Evolutionary conservation across 1,284 basidiomycete species (phyloP), one percentile per base, ranked within the genome.

Genomic region (Pyrrhoderma lamaoense): DNA sequence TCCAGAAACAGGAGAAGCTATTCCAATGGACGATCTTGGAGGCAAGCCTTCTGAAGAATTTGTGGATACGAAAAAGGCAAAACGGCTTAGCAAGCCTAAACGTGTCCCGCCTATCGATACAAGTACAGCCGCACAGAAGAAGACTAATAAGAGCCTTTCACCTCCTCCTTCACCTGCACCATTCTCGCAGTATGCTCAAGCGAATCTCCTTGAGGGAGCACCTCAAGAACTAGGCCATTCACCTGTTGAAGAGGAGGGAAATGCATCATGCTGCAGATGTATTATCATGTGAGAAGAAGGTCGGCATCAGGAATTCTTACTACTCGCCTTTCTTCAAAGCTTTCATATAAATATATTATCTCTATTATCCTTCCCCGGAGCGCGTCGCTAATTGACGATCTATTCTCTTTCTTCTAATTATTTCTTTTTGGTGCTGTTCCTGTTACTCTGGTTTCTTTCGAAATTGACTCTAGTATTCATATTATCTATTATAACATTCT

Each of bases 111-210:
- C 55, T 4, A 44, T 53, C 53, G 18, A 51, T 48, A 23, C 9
- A 9, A 39, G 27, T 42, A 43, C 18, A 8, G 35, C 44, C n/a
- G 34, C 47, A 45, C 9, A 51, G 36, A 40, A 47, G 9, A 25
- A 11, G 34, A 51, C 59, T 57, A 56, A 48, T 34, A 31, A 11
- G 5, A 11, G 27, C 11, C 5, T 5, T 42, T 58, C 59, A 36
- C 66, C 68, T 22, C 70, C 72, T 18, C 67, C 71, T 14, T 77
- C 78, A 34, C 76, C 80, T 0, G 69, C 72, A 39, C 83, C 83
- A 5, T 85, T 85, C 57, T 64, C 81, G 14, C 72, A 75, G 18
- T 84, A 82, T 59, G 61, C 66, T 14, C 61, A 35, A 18, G 38
- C 44, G n/a, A 37, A 43, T 8, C 11, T 31, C 11, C 7, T 5